Base-by-base conservation (phyloP, 164 flowering plant genomes). In the Paratinospora sagittata region DNA sequence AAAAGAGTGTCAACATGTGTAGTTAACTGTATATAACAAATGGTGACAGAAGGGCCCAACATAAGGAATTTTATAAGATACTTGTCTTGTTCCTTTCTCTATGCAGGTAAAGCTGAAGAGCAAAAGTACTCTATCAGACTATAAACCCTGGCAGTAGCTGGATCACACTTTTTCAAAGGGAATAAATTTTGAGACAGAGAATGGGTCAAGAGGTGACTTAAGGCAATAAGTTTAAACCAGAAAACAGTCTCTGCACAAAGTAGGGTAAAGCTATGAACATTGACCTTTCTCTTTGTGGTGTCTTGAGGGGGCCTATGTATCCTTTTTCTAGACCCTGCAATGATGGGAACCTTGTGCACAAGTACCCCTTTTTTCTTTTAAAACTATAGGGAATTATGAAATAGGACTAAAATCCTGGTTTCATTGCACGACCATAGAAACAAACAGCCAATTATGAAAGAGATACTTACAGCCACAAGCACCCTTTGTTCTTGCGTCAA, bases 401-500 rank as follows among this genome's bases (percentile, higher is more conserved):
- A 55, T 19, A 55, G 45, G 45, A 3, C 6, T 55, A 9, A 4
- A 30, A 30, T 30, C 34, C 34, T 55, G 60, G 21, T 17, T 17
- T 17, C 23, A 52, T 52, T 52, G 23, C 23, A 7, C 60, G 19
- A 52, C 57, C 17, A 16, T 7, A 52, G 9, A 3, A 0, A 8
- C 23, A 13, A 45, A 37, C 65, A 11, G 19, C 3, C 41, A 57
- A 37, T 27, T 37, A 33, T 34, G 17, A 43, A 33, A 47, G 36
- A 12, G n/a, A 67, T 72, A 85, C 93, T 83, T 79, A 90, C 97
- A 91, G 67, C 99, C 97, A 84, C 97, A 91, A 6, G 92, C 91
- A 70, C 99, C 99, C 82, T 84, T 88, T 21, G 98, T 90, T 80
- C 97, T 81, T 8, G 99, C 96, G 85, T 96, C 99, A 73, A 96